Evolutionary conservation across 2,329 filamentous ascomycete species (phyloP), one percentile per base, ranked within the genome.

Genomic region (Salinomyces thailandicus): DNA sequence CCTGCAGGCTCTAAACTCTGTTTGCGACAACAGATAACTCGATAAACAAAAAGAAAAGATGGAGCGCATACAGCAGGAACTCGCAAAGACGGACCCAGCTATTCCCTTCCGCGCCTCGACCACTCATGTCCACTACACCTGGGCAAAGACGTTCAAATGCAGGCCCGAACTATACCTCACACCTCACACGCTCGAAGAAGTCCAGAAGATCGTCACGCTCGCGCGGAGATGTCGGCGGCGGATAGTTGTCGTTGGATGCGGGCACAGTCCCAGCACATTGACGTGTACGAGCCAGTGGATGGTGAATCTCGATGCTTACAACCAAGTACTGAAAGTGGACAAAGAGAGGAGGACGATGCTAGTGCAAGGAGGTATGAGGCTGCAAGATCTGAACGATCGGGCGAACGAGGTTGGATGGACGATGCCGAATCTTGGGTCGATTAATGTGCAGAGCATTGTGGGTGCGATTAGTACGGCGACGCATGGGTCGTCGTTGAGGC

Each of bases 281-380:
- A 96, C 89, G 4, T 93, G 85, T 62, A 93, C 87, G 4, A 91
- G 84, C 12, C 84, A 82, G 45, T 96, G 91, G 91, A 78, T 95
- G 56, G 69, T 96, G 49, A 96, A 95, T 59, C 75, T 98, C 43
- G 91, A 98, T 66, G 72, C 81, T 46, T 85, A 84, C 63, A 77
- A 76, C 55, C 68, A 73, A 36, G 72, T 96, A 18, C 56, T 93
- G 33, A 71, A 76, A 5, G 69, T 93, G 33, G 77, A 93, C 54
- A 62, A 61, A 35, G 67, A 73, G 26, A 78, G 70, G 8, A 73
- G 77, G 35, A 62, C 81, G 5, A 74, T 93, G 36, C 76, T 78
- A 2, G 81, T 93, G 50, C 74, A 96, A 63, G 81, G 82, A n/a
- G 91, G 91, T 12, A 94, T 96, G 46, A 73, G 89, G 14, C 67